A percentile compares a stretch with the other conserved stretches of the same genome.
phyloP scores from a whole-genome alignment of 2,329 filamentous ascomycete genomes.

The Penicillium sp. region DNA sequence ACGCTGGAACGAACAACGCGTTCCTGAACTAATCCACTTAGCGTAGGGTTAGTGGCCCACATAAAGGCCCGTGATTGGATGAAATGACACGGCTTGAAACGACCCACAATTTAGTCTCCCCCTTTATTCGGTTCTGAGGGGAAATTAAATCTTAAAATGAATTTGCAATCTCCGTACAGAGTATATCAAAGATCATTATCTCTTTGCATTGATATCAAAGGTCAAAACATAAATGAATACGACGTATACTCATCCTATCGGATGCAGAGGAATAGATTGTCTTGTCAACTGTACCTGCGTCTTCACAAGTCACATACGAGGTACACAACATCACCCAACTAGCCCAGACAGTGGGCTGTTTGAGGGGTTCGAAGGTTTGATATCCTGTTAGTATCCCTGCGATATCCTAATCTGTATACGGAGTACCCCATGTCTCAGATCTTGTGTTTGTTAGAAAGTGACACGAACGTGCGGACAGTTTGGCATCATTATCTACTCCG shows the following conservation, averaged over 20 bases:
- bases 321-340: background rate
- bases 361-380: background rate
- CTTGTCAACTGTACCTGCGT: too few species aligned
- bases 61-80: constrained; percentile 16
- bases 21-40: constrained; percentile 10
- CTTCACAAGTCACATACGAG: too few species aligned
- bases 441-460: background rate
- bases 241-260: too few species aligned
- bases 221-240: too few species aligned
- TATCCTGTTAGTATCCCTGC: background rate
- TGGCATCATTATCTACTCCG: too few species aligned
- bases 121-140: background rate
- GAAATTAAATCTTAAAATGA: too few species aligned
- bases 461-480: background rate
- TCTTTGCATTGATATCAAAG: too few species aligned
- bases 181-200: too few species aligned
- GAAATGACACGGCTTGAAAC: constrained; percentile 22
- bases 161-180: too few species aligned
- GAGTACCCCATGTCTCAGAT: constrained; percentile 7
- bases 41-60: constrained; percentile 19
- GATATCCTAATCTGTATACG: background rate
- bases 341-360: background rate
- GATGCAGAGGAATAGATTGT: too few species aligned
- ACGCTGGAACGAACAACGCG: constrained; percentile 8
- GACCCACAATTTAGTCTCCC: background rate